These are phyloP conservation scores for Tetrahymena borealis DNA, from an alignment of 73 alveolate genomes.

Conservation along the genomic window DNA sequence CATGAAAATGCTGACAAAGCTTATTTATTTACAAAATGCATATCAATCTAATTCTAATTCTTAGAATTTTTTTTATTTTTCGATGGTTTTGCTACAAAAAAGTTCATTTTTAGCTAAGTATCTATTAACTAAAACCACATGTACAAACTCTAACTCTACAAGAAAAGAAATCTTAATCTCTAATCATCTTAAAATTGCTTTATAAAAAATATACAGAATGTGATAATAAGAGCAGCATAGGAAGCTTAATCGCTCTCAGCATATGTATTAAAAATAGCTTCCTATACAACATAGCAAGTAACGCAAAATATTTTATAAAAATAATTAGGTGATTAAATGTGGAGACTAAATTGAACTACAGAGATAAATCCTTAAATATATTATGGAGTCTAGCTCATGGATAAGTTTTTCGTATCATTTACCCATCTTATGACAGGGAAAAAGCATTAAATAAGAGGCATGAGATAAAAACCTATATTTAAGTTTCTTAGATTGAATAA, in stretches of 20 bases:
- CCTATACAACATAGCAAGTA: background rate
- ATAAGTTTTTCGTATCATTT: background rate
- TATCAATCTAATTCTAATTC: background rate
- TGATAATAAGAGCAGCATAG: background rate
- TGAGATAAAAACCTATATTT: background rate
- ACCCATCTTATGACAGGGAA: background rate
- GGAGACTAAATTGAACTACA: background rate
- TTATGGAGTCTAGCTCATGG: background rate
- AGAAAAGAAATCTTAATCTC: background rate
- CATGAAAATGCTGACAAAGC: background rate
- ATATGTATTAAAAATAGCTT: background rate
- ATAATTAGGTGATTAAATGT: background rate
- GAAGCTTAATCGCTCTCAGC: background rate
- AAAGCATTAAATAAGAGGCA: background rate
- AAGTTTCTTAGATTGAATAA: background rate
- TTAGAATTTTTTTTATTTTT: background rate
- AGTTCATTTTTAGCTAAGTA: background rate
- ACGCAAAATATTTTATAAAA: background rate
- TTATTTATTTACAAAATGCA: background rate
- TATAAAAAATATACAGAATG: background rate
- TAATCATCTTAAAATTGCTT: background rate
- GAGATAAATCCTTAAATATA: background rate
- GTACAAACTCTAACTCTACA: background rate
- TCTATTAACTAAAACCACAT: background rate
- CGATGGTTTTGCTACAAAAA: background rate